phyloP scores from a whole-genome alignment of 1,139 yeast species.

The Hansenula sp. region DNA sequence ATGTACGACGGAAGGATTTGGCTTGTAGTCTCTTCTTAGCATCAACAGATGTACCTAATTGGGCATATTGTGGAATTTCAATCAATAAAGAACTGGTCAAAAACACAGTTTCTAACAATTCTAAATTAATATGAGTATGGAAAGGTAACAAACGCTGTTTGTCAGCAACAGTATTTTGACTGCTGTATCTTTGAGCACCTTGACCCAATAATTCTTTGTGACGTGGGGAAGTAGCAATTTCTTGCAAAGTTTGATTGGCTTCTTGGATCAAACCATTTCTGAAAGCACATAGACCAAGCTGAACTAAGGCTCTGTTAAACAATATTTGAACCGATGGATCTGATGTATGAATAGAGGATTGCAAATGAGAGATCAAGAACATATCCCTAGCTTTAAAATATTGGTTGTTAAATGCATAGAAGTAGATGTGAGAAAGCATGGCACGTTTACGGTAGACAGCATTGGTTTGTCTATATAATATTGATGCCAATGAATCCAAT shows the following conservation, averaged over 20 bases:
- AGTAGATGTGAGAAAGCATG: constrained; percentile 80
- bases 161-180: constrained; percentile 38
- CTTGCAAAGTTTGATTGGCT: constrained; percentile 83
- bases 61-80: constrained; percentile 87
- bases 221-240: constrained; percentile 82
- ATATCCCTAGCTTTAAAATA: constrained; percentile 84
- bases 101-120: constrained; percentile 90
- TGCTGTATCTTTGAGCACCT: constrained; percentile 71
- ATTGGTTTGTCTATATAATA: constrained; percentile 63
- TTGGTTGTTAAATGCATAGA: constrained; percentile 83
- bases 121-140: constrained; percentile 97
- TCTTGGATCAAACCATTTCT: constrained; percentile 84
- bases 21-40: constrained; percentile 66
- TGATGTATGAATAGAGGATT: constrained; percentile 74
- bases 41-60: constrained; percentile 41
- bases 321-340: constrained; percentile 86
- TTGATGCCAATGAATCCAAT: constrained; percentile 61
- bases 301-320: constrained; percentile 93
- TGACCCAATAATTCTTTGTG: constrained; percentile 94
- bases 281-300: constrained; percentile 94
- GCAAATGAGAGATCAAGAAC: constrained; percentile 81
- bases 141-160: constrained; percentile 89
- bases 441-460: constrained; percentile 78
- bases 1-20: constrained; percentile 86
- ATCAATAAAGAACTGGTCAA: constrained; percentile 86